phyloP scores from a whole-genome alignment of 1,284 basidiomycete species.

The Cystobasidium pallidum region DNA sequence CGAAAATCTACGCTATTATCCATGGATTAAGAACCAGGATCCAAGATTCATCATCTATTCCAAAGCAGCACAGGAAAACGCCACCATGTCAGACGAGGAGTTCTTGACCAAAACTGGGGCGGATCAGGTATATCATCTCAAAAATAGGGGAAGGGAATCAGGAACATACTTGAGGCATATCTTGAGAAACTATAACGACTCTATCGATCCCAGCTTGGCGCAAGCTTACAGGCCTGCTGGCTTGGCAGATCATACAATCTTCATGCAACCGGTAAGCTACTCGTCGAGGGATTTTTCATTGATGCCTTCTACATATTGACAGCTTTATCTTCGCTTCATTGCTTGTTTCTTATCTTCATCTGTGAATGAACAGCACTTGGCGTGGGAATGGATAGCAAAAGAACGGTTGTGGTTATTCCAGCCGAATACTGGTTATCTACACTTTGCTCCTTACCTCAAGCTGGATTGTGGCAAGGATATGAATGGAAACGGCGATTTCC shows the following conservation, averaged over 20 bases:
- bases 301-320: no score
- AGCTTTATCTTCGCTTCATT: no score
- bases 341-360: not conserved
- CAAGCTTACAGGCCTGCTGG: slow-evolving; percentile 15
- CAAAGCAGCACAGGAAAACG: slow-evolving; percentile 27
- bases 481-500: slow-evolving; percentile 45
- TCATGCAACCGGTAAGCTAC: slow-evolving; percentile 47
- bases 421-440: slow-evolving; percentile 43
- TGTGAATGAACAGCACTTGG: slow-evolving; percentile 37
- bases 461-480: slow-evolving; percentile 47
- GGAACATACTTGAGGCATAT: slow-evolving; percentile 52
- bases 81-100: slow-evolving; percentile 1
- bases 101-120: slow-evolving; percentile 15
- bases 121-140: slow-evolving; percentile 47
- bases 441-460: slow-evolving; percentile 46
- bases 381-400: slow-evolving; percentile 47
- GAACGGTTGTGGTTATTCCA: slow-evolving; percentile 41
- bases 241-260: slow-evolving; percentile 48
- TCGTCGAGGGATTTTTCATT: no score
- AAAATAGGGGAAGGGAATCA: slow-evolving; percentile 51
- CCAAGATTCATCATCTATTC: slow-evolving; percentile 42
- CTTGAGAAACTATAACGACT: slow-evolving; percentile 44
- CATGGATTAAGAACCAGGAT: slow-evolving; percentile 33
- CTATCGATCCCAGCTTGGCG: slow-evolving; percentile 18
- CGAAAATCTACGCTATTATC: slow-evolving; percentile 23